These are phyloP conservation scores for Ophiostoma ulmi DNA, from an alignment of 2,329 filamentous ascomycete genomes.

Conservation along the genomic window DNA sequence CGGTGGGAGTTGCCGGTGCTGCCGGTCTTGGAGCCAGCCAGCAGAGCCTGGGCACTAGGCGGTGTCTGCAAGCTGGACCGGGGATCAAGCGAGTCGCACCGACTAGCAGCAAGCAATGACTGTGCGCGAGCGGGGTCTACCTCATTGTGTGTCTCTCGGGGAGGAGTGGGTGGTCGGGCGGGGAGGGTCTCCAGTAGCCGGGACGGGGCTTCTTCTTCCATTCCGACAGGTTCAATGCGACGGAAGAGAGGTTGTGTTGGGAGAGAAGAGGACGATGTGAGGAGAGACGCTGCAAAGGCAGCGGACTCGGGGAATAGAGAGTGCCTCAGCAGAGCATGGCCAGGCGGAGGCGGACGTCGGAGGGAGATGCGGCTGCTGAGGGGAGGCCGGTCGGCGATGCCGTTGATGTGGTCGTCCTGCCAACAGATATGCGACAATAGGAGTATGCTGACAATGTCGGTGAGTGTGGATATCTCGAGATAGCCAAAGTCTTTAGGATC, in stretches of 20 bases:
- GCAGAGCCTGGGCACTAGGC: slow-evolving; percentile 45
- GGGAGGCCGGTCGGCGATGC: background rate
- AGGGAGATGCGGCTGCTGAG: background rate
- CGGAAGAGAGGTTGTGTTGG: background rate
- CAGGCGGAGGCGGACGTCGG: background rate
- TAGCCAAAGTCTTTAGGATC: background rate
- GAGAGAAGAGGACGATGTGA: background rate
- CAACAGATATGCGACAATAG: background rate
- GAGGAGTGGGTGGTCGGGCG: slow-evolving; percentile 62
- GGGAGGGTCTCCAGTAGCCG: slow-evolving; percentile 49
- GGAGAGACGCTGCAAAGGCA: slow-evolving; percentile 15
- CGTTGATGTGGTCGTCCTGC: background rate
- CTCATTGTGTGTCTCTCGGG: slow-evolving; percentile 48
- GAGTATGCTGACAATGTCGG: too few species aligned
- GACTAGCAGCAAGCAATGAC: slow-evolving; percentile 28
- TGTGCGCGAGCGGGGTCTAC: slow-evolving; percentile 36
- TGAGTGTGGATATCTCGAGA: too few species aligned
- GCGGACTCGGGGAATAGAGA: slow-evolving; percentile 18
- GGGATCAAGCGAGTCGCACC: slow-evolving; percentile 39
- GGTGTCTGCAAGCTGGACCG: slow-evolving; percentile 47
- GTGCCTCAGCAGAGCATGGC: slow-evolving; percentile 20
- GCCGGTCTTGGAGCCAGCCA: slow-evolving; percentile 24
- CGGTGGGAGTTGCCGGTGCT: slow-evolving; percentile 43
- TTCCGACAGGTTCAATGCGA: slow-evolving; percentile 27
- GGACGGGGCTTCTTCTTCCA: slow-evolving; percentile 37